A percentile compares a stretch with the other conserved stretches of the same genome.
These are phyloP conservation scores for Acanthochlamys bracteata DNA, from an alignment of 106 monocot species.

Conservation along the genomic window DNA sequence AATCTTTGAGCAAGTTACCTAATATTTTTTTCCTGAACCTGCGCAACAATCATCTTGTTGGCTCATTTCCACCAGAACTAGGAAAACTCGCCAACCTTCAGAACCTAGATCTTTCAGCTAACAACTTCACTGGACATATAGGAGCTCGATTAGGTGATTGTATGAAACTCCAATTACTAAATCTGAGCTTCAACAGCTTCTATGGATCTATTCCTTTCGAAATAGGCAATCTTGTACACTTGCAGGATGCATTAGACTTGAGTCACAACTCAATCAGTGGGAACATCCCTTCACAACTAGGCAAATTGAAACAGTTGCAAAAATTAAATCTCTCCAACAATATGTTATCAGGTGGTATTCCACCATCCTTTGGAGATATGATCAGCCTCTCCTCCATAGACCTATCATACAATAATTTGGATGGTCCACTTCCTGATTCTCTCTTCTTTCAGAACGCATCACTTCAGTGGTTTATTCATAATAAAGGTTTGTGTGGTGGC, in stretches of 20 bases:
- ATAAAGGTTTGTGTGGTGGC: slow-evolving; percentile 18
- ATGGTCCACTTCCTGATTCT: slow-evolving; percentile 15
- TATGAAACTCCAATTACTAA: neutral
- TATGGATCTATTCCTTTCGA: slow-evolving; percentile 17
- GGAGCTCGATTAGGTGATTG: slow-evolving; percentile 8
- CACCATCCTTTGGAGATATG: slow-evolving; percentile 6
- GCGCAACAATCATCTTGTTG: slow-evolving; percentile 12
- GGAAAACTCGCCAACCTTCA: slow-evolving; percentile 1
- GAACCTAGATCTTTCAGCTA: slow-evolving; percentile 16
- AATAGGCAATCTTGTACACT: slow-evolving; percentile 16
- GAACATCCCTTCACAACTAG: slow-evolving; percentile 11
- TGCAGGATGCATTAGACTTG: slow-evolving; percentile 19
- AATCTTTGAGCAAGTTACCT: neutral
- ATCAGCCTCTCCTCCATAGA: slow-evolving; percentile 12
- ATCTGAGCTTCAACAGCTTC: slow-evolving; percentile 10
- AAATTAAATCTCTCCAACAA: slow-evolving; percentile 26
- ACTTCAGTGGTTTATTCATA: neutral
- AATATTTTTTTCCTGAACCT: neutral
- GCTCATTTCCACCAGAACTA: slow-evolving; percentile 8
- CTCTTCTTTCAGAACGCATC: neutral
- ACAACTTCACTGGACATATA: slow-evolving; percentile 10
- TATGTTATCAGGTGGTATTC: slow-evolving; percentile 9
- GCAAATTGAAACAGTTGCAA: slow-evolving; percentile 3
- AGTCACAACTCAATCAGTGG: slow-evolving; percentile 20
- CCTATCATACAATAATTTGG: slow-evolving; percentile 23